Evolutionary conservation across 352 stramenopile genomes (phyloP), one percentile per base, ranked within the genome.

Genomic region (Elongisporangium undulatum): DNA sequence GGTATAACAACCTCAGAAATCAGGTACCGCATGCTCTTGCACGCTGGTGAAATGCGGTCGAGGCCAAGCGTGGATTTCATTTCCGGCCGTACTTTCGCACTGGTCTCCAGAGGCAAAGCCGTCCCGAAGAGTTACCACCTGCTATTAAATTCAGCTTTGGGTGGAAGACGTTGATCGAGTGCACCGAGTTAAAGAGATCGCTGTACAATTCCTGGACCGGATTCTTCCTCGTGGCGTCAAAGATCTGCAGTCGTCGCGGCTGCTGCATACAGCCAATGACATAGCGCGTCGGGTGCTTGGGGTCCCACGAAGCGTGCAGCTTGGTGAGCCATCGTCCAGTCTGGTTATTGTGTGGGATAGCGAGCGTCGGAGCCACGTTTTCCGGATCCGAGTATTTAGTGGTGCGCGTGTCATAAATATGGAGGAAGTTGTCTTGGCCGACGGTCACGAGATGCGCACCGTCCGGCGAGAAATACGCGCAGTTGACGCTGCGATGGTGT

Each of bases 121-220:
- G 67, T 0, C 86, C 86, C 2, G 79, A 92, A 4, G 79, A 92
- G 61, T 96, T 96, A 20, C 84, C 83, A 5, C 87, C 82, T 1
- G 74, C 77, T 53, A 96, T 85, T 6, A 83, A 62, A 34, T 89
- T 68, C 24, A 86, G 62, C 51, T 76, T 76, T 22, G 87, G 85
- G 60, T 96, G 88, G 65, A 95, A 94, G 3, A 79, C 74, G 62
- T 95, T 94, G 65, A 95, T 90, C 19, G 88, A 96, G 66, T 94
- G 85, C 22, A 96, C 83, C 19, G 87, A 96, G 1, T 69, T 76
- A 39, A 94, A 87, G 45, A 78, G 74, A 48, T 89, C 73, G 59
- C 80, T 87, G 54, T 58, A 76, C 17, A 94, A 71, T 55, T 89
- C 76, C 34, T 88, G 85, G 39, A 94, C 76, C 16, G 80, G 83